phyloP scores from a whole-genome alignment of 352 stramenopile species.

The Globisporangium camurandrum region DNA sequence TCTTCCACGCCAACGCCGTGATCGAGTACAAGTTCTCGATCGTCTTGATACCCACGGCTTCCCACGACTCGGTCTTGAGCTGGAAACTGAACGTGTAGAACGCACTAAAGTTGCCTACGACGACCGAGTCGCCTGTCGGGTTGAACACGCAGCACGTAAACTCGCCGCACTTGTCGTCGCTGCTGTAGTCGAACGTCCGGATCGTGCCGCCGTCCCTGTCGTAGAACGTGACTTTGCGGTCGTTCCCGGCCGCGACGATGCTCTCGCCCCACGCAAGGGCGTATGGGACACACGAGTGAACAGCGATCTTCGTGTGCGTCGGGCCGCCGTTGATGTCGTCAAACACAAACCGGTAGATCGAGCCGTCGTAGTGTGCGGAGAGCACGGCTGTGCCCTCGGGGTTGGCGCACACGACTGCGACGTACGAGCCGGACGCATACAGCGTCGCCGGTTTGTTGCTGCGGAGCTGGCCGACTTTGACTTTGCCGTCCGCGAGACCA shows the following conservation, averaged over 20 bases:
- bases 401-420: constrained; percentile 79
- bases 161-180: constrained; percentile 72
- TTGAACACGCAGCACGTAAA: constrained; percentile 84
- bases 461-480: constrained; percentile 90
- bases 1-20: constrained; percentile 88
- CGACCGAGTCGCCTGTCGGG: constrained; percentile 86
- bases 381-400: constrained; percentile 83
- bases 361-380: constrained; percentile 88
- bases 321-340: constrained; percentile 76
- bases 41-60: constrained; percentile 64
- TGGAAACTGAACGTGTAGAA: constrained; percentile 90
- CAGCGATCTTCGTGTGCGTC: constrained; percentile 81
- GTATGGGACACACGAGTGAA: constrained; percentile 87
- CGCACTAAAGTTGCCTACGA: constrained; percentile 91
- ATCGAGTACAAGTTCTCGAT: constrained; percentile 93
- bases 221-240: constrained; percentile 90
- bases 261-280: constrained; percentile 87
- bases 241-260: constrained; percentile 89
- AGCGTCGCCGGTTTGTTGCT: constrained; percentile 91
- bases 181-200: constrained; percentile 88
- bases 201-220: constrained; percentile 78
- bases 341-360: constrained; percentile 91
- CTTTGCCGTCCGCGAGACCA: constrained; percentile 89
- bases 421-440: constrained; percentile 83
- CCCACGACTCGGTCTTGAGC: constrained; percentile 80